Percentiles rank a stretch among this genome's conserved stretches.
Conservation (phyloP, 2,329 filamentous ascomycete species). For the Herpotrichia juniperi region DNA sequence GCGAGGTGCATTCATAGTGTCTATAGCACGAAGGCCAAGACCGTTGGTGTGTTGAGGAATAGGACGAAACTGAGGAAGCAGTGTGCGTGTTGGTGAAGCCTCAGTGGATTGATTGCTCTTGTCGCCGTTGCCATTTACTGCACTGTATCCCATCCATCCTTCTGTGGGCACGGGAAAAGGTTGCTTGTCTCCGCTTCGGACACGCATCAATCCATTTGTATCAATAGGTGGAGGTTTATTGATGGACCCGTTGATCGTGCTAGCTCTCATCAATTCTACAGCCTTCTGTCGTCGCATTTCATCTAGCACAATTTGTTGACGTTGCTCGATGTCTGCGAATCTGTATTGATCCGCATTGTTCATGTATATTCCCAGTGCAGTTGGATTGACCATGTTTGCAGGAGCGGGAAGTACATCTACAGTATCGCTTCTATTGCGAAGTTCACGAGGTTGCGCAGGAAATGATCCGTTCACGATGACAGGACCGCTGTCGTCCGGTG, state of each 20-base stretch:
- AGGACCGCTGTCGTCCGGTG: constrained; percentile 37
- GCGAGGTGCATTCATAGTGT: constrained; percentile 53
- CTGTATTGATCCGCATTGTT: constrained; percentile 31
- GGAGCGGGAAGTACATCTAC: constrained; percentile 26
- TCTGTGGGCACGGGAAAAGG: constrained; percentile 33
- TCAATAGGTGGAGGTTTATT: constrained; percentile 22
- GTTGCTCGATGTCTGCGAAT: constrained; percentile 31
- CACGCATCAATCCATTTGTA: constrained; percentile 25
- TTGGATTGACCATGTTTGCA: constrained; percentile 20
- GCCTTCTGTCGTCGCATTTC: constrained; percentile 40
- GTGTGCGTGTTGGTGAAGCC: constrained; percentile 35
- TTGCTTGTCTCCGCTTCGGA: constrained; percentile 32
- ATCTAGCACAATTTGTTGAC: constrained; percentile 37
- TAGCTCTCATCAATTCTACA: constrained; percentile 22
- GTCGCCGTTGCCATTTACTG: constrained; percentile 29
- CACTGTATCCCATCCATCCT: constrained; percentile 33
- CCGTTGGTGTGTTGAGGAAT: constrained; percentile 37
- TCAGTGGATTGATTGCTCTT: constrained; percentile 29
- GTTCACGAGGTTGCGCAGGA: constrained; percentile 32
- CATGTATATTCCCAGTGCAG: constrained; percentile 30
- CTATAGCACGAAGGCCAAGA: constrained; percentile 35
- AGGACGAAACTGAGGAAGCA: constrained; percentile 38
- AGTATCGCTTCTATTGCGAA: constrained; percentile 30
- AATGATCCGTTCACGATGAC: constrained; percentile 50
- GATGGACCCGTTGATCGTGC: constrained; percentile 34